Evolutionary conservation across 1,139 yeast species (phyloP).

Genomic region (Pichia sp.): DNA sequence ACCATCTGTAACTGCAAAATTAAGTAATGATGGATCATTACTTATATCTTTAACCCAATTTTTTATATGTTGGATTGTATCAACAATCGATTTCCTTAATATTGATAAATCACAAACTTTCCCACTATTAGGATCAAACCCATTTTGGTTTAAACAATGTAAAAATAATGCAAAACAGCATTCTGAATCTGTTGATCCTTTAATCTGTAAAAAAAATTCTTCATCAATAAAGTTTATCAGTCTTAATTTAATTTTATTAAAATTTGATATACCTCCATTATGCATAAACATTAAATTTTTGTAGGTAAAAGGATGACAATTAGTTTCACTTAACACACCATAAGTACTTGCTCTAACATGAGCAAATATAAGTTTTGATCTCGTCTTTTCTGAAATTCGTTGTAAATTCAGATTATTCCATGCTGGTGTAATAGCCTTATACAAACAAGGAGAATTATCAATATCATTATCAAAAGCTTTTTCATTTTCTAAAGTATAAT

Average conservation of each 20-base stretch:
- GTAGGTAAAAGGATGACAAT: constrained; percentile 90
- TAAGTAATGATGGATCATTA: constrained; percentile 76
- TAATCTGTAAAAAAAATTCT: constrained; percentile 69
- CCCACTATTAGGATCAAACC: constrained; percentile 55
- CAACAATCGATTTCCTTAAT: constrained; percentile 62
- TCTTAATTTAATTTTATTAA: constrained; percentile 63
- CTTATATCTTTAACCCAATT: constrained; percentile 55
- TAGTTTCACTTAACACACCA: constrained; percentile 88
- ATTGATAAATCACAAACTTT: constrained; percentile 47
- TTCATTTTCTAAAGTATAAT: constrained; percentile 57
- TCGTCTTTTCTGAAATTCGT: constrained; percentile 79
- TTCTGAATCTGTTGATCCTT: constrained; percentile 94
- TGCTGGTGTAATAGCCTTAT: constrained; percentile 93
- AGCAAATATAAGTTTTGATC: constrained; percentile 79
- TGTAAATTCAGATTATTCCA: constrained; percentile 94
- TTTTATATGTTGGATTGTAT: constrained; percentile 68
- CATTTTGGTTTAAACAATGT: constrained; percentile 70
- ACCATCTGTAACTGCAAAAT: constrained; percentile 95
- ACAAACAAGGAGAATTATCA: constrained; percentile 64
- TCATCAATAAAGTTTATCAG: constrained; percentile 71
- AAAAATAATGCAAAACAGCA: constrained; percentile 87
- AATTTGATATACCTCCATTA: constrained; percentile 84
- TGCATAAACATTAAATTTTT: constrained; percentile 94
- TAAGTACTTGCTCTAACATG: constrained; percentile 96
- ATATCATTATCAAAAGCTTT: constrained; percentile 22